Base-by-base conservation (phyloP, 164 flowering plant genomes). In the Kalanchoe fedtschenkoi region DNA sequence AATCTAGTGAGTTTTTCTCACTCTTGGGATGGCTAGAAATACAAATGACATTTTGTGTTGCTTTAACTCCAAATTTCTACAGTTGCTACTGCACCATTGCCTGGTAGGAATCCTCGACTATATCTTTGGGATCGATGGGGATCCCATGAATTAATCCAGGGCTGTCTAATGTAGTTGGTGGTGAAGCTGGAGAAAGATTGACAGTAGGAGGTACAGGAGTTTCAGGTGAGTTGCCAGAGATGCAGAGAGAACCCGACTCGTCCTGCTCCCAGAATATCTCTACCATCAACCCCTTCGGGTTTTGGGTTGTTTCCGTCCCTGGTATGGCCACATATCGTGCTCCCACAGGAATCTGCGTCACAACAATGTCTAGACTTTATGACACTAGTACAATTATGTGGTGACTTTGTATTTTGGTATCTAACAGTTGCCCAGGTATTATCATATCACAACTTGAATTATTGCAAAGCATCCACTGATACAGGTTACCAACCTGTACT, bases 301-400 rank as follows among this genome's bases (percentile, higher is more conserved):
- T 8, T 28, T 17, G 7, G 32, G 59, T 6, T 6, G 59, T 22
- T 26, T 56, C 59, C 26, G 59, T 24, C 2, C 59, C 59, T 15
- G 59, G 59, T 24, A 56, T 56, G 22, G 34, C 59, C 59, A 56
- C 59, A 56, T 28, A 56, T 17, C 34, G 16, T 22, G 34, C 32
- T 56, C 59, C 59, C 15, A 29, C 59, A 56, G 59, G 59, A 28
- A 29, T 33, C 59, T 56, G 59, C 34, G 19, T 43, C 47, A 43
- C 47, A 43, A 5, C 3, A 43, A 17, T 17, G n/a, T 28, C 26
- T 6, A 26, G 5, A 56, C 15, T 5, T 28, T n/a, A 56, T 0
- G 24, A 56, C 6, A 29, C 59, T 14, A 15, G 1, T 55, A 14
- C 32, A 43, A 22, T 22, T 43, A 17, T 43, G 6, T 17, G n/a